Evolutionary conservation across 345 rosid species (phyloP).

Genomic region (Hypericum perforatum): DNA sequence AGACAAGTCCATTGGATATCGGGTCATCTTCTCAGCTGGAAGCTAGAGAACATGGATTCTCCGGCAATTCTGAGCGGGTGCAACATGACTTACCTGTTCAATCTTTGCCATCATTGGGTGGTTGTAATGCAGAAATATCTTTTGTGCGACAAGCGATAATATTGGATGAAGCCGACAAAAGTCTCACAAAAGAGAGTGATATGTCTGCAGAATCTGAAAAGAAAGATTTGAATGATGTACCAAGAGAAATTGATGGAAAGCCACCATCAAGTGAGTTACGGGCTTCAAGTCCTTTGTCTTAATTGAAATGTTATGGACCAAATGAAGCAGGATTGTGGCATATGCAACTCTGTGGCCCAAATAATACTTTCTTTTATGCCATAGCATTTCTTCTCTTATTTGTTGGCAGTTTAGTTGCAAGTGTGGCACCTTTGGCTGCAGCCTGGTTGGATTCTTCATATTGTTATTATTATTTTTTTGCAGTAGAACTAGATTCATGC

Average conservation of each 20-base stretch:
- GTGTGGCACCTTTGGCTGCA: neutral
- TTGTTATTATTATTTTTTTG: slow-evolving; percentile 10
- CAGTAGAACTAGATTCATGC: slow-evolving; percentile 12
- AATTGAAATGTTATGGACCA: too few relatives aligned
- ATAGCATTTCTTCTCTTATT: neutral
- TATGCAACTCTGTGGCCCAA: too few relatives aligned
- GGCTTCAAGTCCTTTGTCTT: slow-evolving; percentile 14
- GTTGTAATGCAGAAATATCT: slow-evolving; percentile 21
- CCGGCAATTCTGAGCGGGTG: slow-evolving; percentile 16
- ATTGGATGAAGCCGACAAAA: slow-evolving; percentile 17
- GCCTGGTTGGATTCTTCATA: neutral
- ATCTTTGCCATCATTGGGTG: slow-evolving; percentile 18
- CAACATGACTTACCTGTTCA: slow-evolving; percentile 16
- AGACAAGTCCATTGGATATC: slow-evolving; percentile 16
- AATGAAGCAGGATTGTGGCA: too few relatives aligned
- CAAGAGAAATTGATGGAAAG: slow-evolving; percentile 25
- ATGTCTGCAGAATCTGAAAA: slow-evolving; percentile 15
- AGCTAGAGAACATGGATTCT: slow-evolving; percentile 16
- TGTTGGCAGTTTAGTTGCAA: neutral
- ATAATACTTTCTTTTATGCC: too few relatives aligned
- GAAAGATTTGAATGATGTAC: slow-evolving; percentile 20
- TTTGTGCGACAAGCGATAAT: slow-evolving; percentile 15
- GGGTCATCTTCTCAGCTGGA: slow-evolving; percentile 23
- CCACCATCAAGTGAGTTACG: slow-evolving; percentile 18
- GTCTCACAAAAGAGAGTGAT: slow-evolving; percentile 19